These are phyloP conservation scores for Lachnellula willkommii DNA, from an alignment of 2,329 filamentous ascomycete species.

Conservation along the genomic window DNA sequence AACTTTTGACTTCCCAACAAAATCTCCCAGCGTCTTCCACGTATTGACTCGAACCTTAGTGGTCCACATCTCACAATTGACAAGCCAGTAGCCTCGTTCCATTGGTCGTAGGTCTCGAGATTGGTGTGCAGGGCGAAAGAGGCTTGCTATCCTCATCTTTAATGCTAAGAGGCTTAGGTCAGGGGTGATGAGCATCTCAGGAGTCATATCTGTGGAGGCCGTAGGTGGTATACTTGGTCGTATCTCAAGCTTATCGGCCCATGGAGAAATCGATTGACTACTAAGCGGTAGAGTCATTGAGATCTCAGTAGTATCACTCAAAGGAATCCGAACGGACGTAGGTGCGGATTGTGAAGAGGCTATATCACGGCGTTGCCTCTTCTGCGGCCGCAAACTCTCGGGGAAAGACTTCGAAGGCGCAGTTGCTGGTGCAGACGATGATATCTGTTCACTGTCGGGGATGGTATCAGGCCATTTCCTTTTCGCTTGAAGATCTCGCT, in stretches of 20 bases:
- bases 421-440: conserved; percentile 9
- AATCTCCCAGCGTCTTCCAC: conserved; percentile 58
- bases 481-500: conserved; percentile 6
- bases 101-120: conserved; percentile 47
- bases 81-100: conserved; percentile 74
- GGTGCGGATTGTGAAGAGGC: background rate
- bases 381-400: background rate
- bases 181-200: conserved; percentile 50
- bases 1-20: conserved; percentile 51
- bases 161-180: conserved; percentile 48
- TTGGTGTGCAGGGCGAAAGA: conserved; percentile 48
- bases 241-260: conserved; percentile 40
- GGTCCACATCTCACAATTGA: conserved; percentile 55
- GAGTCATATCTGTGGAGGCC: conserved; percentile 37
- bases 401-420: background rate
- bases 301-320: background rate
- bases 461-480: conserved; percentile 10
- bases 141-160: conserved; percentile 46
- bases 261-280: conserved; percentile 8
- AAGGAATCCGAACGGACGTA: background rate
- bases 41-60: conserved; percentile 43
- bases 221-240: conserved; percentile 49
- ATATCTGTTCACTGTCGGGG: background rate
- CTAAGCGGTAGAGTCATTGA: background rate
- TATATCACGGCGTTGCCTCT: background rate